Conservation (phyloP, 768 basidiomycete genomes). For the Lentinula guzmanii region DNA sequence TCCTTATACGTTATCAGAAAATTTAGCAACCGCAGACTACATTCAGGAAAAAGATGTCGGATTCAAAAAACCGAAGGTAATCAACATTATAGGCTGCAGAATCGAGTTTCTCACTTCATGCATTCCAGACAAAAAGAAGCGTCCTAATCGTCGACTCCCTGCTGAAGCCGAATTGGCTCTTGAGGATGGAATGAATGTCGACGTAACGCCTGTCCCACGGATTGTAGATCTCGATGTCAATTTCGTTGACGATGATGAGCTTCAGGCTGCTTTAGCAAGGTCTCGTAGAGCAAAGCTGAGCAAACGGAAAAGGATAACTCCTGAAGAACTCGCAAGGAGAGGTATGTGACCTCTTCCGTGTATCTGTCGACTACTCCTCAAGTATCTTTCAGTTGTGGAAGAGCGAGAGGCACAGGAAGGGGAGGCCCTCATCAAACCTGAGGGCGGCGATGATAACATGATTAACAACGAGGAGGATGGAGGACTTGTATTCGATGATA, state of each 20-base stretch:
- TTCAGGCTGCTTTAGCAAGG: conserved; percentile 87
- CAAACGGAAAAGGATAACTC: conserved; percentile 68
- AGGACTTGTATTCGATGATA: conserved; percentile 90
- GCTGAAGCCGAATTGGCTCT: conserved; percentile 43
- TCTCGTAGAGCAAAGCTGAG: conserved; percentile 77
- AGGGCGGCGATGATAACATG: conserved; percentile 23
- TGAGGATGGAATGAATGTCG: conserved; percentile 73
- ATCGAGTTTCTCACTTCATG: not conserved
- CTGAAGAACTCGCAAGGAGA: conserved; percentile 73
- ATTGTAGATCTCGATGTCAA: conserved; percentile 75
- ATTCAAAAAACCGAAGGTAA: conserved; percentile 91
- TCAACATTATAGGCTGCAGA: conserved; percentile 7
- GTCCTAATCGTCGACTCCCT: conserved; percentile 59
- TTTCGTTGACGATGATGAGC: conserved; percentile 97
- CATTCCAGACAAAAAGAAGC: conserved; percentile 86
- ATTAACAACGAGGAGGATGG: conserved; percentile 39
- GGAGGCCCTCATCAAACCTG: conserved; percentile 35
- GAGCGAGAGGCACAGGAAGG: conserved; percentile 49
- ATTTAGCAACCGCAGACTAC: conserved; percentile 82
- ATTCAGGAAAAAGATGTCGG: conserved; percentile 86
- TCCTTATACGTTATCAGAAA: conserved; percentile 49
- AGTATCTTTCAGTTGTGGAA: conserved; percentile 47
- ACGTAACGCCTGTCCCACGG: conserved; percentile 65
- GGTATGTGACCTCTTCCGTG: conserved; percentile 41
- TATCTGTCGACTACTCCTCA: not conserved